Percentiles rank a stretch among this genome's conserved stretches.
phyloP scores from a whole-genome alignment of 2,329 filamentous ascomycete genomes.

The Diaporthe caulivora region DNA sequence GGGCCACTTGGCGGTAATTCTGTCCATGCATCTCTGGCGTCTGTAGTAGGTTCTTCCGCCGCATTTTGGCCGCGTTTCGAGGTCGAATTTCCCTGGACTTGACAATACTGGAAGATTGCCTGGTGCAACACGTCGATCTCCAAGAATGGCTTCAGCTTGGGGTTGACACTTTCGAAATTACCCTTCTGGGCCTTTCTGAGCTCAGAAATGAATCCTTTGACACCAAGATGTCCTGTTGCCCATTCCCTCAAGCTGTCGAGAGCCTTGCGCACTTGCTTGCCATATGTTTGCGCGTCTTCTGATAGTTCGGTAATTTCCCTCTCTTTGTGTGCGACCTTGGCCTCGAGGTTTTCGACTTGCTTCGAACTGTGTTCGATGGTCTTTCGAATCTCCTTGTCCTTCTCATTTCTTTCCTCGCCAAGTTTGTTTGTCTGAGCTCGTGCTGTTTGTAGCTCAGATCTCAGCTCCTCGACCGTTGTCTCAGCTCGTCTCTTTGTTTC shows the following conservation, averaged over 20 bases:
- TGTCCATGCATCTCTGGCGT: not conserved
- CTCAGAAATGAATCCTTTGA: slow-evolving; percentile 7
- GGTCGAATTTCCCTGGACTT: not conserved
- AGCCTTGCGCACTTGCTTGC: slow-evolving; percentile 21
- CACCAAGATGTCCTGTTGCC: slow-evolving; percentile 3
- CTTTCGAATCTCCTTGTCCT: not conserved
- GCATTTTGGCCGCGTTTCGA: not conserved
- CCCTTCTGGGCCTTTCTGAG: slow-evolving; percentile 13
- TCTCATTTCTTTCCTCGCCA: not conserved
- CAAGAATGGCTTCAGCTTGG: slow-evolving; percentile 33
- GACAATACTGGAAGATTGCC: slow-evolving; percentile 29
- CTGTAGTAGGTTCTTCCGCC: not conserved
- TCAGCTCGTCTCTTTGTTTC: slow-evolving; percentile 24
- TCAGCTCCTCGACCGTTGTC: slow-evolving; percentile 27
- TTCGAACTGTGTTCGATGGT: not conserved
- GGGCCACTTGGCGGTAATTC: not conserved
- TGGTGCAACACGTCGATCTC: slow-evolving; percentile 33
- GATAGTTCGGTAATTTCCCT: slow-evolving; percentile 18
- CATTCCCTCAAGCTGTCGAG: slow-evolving; percentile 32
- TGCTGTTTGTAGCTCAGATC: slow-evolving; percentile 24
- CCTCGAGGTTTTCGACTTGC: slow-evolving; percentile 22
- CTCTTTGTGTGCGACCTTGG: slow-evolving; percentile 22
- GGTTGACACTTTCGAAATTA: slow-evolving; percentile 8
- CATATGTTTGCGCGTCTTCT: slow-evolving; percentile 27
- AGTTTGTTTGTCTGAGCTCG: not conserved